Percentiles rank a stretch among this genome's conserved stretches.
Conservation (phyloP, 306 rosid genomes). For the Calophaca sinica region DNA sequence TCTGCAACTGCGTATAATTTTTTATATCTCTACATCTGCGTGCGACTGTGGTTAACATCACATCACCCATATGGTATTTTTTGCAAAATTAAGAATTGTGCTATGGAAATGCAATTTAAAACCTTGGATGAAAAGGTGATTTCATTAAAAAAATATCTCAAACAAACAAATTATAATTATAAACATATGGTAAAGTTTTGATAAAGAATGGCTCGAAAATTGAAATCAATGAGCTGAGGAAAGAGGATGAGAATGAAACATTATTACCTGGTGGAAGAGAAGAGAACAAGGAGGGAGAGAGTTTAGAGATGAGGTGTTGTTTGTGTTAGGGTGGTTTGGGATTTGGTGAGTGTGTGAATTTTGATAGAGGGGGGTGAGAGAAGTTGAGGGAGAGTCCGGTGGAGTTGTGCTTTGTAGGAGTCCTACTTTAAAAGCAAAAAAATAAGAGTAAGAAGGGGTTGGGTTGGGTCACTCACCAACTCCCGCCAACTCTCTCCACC, state of each 20-base stretch:
- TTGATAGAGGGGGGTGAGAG: neutral
- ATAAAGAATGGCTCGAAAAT: neutral
- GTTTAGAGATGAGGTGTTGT: neutral
- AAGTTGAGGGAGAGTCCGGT: neutral
- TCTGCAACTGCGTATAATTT: too few species aligned
- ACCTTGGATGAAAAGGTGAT: too few species aligned
- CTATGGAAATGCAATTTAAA: too few species aligned
- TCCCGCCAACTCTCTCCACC: constrained; percentile 49
- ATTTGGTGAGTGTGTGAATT: constrained; percentile 42
- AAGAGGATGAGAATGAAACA: neutral
- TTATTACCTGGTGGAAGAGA: constrained; percentile 21
- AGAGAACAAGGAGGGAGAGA: neutral
- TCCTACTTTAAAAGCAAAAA: constrained; percentile 31
- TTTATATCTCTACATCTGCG: too few species aligned
- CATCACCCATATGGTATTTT: too few species aligned
- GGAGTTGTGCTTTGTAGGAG: neutral
- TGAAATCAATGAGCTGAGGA: neutral
- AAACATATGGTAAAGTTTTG: neutral
- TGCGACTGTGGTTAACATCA: too few species aligned
- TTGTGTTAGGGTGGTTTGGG: constrained; percentile 20
- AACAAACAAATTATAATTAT: too few species aligned
- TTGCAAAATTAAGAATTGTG: too few species aligned
- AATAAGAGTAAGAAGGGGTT: neutral
- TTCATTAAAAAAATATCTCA: too few species aligned
- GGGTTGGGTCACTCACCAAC: constrained; percentile 51